Base-by-base conservation (phyloP, 2,329 filamentous ascomycete genomes). In the Claviceps lovelessii region DNA sequence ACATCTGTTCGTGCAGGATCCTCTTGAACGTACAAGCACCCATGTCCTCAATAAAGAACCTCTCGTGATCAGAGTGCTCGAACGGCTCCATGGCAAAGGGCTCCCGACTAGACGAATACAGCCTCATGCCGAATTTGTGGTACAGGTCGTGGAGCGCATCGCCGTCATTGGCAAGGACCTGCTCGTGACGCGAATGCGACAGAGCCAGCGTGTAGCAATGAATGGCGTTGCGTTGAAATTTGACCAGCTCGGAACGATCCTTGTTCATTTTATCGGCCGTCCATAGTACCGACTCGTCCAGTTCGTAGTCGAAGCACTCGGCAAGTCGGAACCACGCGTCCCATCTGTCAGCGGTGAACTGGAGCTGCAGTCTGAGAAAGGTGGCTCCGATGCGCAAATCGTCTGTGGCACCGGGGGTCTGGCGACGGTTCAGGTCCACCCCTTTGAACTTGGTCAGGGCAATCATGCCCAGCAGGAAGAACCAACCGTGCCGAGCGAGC, bases 261-360 rank as follows among this genome's bases (percentile, higher is more conserved):
- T 86, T 91, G 69, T 95, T 95, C 70, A 95, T 84, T 68, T 94
- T 95, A 61, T 95, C 89, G 0, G 89, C 87, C 23, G 85, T 86
- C 90, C 90, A 95, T 5, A 90, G 80, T 5, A 94, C 86, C 7
- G 84, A 81, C 67, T 95, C 90, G 58, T 95, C 90, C 15, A 95
- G 73, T 62, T 94, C 89, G 52, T 88, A 85, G 67, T 95, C 90
- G 63, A 89, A 90, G 51, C 86, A 88, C 67, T 95, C 89, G 0
- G 85, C 90, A 29, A 95, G 77, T 13, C 88, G 81, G 67, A 91
- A 93, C 90, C 90, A 95, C 0, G 87, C 86, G 66, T 95, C 87
- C 90, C 90, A 95, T 55, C 84, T 82, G 45, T 89, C 84, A 2
- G 83, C 80, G 1, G 85, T 88, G 65, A 88, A 89, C 61, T 95